Base-by-base conservation (phyloP, 257 asterid genomes). In the Jasminum sambac region DNA sequence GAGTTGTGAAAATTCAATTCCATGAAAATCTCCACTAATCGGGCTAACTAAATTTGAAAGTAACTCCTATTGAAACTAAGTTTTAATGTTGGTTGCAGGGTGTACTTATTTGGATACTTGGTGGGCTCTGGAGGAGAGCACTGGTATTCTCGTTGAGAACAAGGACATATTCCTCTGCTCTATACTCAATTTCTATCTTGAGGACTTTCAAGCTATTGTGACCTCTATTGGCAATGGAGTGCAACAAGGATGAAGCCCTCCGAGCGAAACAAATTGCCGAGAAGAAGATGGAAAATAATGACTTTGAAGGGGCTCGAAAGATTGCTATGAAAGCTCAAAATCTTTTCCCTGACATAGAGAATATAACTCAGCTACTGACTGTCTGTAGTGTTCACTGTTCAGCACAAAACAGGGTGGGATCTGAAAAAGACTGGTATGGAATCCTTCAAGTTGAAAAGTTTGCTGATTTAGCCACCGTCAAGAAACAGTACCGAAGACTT, bases 181-280 rank as follows among this genome's bases (percentile, higher is more conserved):
- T 52, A 44, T 43, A 24, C 37, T 36, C 39, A 60, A 63, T n/a
- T 24, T 39, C 23, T 19, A 30, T 8, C 14, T 61, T 21, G 44
- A 11, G 37, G 63, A 36, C 11, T 66, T 64, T 44, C 46, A 21
- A 34, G 50, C 23, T 6, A 62, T 57, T 64, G 34, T 6, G 24
- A 26, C 10, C 21, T 8, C 25, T 55, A 66, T 34, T 64, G 21
- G 75, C 71, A 73, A 89, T 90, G 96, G 96, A 87, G 55, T 82
- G 87, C 73, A 86, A 90, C 78, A 86, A 79, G 79, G 95, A 88
- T 43, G 96, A 89, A 75, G 96, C 96, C 8, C 34, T 81, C 34
- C 79, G 89, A 78, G 90, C 90, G 38, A 89, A 81, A 81, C 81
- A 69, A 69, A 64, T 85, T 50, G 96, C 96, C 11, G 92, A 86